phyloP scores from a whole-genome alignment of 1,284 basidiomycete species.

The Heterobasidion parviporum region DNA sequence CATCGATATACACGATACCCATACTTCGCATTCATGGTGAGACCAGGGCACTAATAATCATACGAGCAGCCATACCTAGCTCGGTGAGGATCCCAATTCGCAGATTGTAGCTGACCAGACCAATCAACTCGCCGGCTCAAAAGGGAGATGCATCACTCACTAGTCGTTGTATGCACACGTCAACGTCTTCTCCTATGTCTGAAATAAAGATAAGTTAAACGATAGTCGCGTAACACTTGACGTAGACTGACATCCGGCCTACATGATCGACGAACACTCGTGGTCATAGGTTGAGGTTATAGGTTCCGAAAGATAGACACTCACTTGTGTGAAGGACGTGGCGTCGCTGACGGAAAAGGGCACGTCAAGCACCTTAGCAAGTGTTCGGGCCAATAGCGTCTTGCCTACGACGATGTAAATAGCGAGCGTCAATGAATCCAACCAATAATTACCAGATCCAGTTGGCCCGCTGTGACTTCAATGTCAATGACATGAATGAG shows the following conservation, averaged over 20 bases:
- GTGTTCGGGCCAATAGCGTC: slow-evolving; percentile 77
- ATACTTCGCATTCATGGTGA: slow-evolving; percentile 36
- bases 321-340: slow-evolving; percentile 75
- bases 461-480: slow-evolving; percentile 59
- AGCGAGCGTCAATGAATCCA: slow-evolving; percentile 19
- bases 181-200: slow-evolving; percentile 95
- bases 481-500: background rate
- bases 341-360: slow-evolving; percentile 87
- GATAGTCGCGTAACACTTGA: background rate
- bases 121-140: background rate
- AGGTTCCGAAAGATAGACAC: slow-evolving; percentile 9
- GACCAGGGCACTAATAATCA: background rate
- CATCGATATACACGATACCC: slow-evolving; percentile 95
- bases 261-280: background rate
- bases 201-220: slow-evolving; percentile 1
- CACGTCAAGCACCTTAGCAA: slow-evolving; percentile 82
- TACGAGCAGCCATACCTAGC: slow-evolving; percentile 42
- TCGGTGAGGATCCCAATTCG: slow-evolving; percentile 79
- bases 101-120: slow-evolving; percentile 61
- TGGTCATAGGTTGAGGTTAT: too few species aligned
- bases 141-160: slow-evolving; percentile 27
- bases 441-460: slow-evolving; percentile 51
- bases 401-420: slow-evolving; percentile 49
- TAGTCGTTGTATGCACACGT: slow-evolving; percentile 79
- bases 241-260: slow-evolving; percentile 59